Evolutionary conservation across 352 stramenopile species (phyloP).

Genomic region (Pythium plurisporium): DNA sequence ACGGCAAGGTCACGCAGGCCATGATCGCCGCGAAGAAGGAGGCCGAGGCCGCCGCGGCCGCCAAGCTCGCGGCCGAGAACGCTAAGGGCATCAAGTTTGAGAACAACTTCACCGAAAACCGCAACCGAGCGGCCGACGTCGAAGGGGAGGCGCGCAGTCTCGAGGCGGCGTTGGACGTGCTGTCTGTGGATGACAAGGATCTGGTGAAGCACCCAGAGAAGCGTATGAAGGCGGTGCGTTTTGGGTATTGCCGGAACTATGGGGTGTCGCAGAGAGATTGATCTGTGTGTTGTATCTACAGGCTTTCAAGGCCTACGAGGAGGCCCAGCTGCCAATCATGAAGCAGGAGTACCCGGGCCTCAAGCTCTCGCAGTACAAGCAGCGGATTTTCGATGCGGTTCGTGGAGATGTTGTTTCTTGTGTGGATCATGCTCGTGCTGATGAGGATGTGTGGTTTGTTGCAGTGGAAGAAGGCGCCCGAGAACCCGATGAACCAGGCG

Average conservation of each 20-base stretch:
- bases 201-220: slow-evolving; percentile 60
- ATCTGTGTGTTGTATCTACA: slow-evolving; percentile 1
- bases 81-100: slow-evolving; percentile 73
- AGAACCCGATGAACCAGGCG: slow-evolving; percentile 80
- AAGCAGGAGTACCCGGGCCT: slow-evolving; percentile 65
- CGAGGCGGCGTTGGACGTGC: slow-evolving; percentile 57
- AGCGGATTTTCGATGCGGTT: slow-evolving; percentile 73
- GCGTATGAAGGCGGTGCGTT: slow-evolving; percentile 54
- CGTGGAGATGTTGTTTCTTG: slow-evolving; percentile 11
- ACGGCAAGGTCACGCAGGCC: slow-evolving; percentile 50
- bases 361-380: slow-evolving; percentile 83
- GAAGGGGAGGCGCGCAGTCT: slow-evolving; percentile 54
- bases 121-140: slow-evolving; percentile 41
- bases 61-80: slow-evolving; percentile 26
- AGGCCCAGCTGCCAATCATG: slow-evolving; percentile 63
- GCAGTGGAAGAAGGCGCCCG: slow-evolving; percentile 69
- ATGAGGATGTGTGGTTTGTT: background rate
- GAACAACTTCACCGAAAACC: slow-evolving; percentile 46
- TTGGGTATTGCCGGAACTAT: too few relatives aligned
- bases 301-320: slow-evolving; percentile 79
- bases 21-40: slow-evolving; percentile 46
- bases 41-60: slow-evolving; percentile 29
- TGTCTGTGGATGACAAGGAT: slow-evolving; percentile 49
- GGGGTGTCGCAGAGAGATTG: too few relatives aligned
- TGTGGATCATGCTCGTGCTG: background rate